phyloP scores from a whole-genome alignment of 305 asterid genomes.

The Andrographis paniculata region DNA sequence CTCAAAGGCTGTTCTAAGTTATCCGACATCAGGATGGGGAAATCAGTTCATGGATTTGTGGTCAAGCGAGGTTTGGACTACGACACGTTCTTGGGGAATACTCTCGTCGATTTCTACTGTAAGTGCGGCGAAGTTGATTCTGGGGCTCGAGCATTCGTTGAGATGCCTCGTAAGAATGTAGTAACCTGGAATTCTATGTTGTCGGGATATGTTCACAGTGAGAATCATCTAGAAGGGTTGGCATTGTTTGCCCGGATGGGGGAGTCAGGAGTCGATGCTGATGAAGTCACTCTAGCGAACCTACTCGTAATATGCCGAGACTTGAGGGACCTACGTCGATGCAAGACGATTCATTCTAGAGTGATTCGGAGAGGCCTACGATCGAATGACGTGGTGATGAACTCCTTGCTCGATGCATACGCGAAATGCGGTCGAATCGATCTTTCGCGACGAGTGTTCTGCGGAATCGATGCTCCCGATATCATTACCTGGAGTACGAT shows the following conservation, averaged over 20 bases:
- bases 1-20: conserved; percentile 61
- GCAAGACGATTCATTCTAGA: conserved; percentile 59
- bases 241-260: conserved; percentile 44
- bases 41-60: conserved; percentile 46
- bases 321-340: conserved; percentile 35
- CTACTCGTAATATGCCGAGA: conserved; percentile 57
- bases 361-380: conserved; percentile 43
- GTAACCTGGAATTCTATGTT: conserved; percentile 85
- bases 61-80: conserved; percentile 43
- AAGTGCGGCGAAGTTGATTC: conserved; percentile 56
- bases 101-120: conserved; percentile 74
- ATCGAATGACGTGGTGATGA: conserved; percentile 54
- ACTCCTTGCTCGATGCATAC: conserved; percentile 69
- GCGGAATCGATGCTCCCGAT: conserved; percentile 46
- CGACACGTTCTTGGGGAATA: conserved; percentile 66
- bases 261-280: conserved; percentile 41
- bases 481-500: conserved; percentile 84
- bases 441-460: conserved; percentile 48
- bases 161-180: conserved; percentile 42
- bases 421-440: conserved; percentile 53
- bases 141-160: conserved; percentile 44
- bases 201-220: conserved; percentile 59
- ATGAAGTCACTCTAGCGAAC: conserved; percentile 70
- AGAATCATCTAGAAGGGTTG: conserved; percentile 51
- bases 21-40: conserved; percentile 41